Conservation (phyloP, 768 basidiomycete species). For the Termitomyces sp. region DNA sequence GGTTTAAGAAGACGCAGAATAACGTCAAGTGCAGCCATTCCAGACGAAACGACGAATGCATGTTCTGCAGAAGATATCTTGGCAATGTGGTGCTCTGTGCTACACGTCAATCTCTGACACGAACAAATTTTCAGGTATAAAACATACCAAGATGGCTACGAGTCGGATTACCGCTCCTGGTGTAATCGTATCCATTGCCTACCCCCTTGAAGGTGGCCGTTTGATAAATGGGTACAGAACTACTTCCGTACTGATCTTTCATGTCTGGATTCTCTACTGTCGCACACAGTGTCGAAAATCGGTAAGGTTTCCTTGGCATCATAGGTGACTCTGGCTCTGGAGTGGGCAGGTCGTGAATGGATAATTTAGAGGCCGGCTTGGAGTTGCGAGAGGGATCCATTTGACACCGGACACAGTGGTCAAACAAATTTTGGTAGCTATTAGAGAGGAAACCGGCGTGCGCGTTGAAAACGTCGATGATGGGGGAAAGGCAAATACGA, state of each 20-base stretch:
- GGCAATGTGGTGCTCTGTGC: constrained; percentile 89
- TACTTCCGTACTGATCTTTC: constrained; percentile 94
- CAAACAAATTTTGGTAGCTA: constrained; percentile 1
- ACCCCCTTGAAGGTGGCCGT: constrained; percentile 97
- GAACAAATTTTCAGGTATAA: constrained; percentile 1
- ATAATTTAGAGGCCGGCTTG: constrained; percentile 23
- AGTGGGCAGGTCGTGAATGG: constrained; percentile 59
- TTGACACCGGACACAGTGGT: constrained; percentile 7
- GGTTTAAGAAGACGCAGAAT: constrained; percentile 93
- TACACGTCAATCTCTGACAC: constrained; percentile 2
- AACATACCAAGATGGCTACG: constrained; percentile 82
- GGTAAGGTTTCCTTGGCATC: constrained; percentile 64
- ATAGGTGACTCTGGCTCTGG: constrained; percentile 78
- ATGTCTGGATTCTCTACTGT: constrained; percentile 88
- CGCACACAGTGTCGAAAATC: constrained; percentile 87
- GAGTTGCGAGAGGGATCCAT: constrained; percentile 34
- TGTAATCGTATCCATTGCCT: constrained; percentile 86
- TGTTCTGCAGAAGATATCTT: constrained; percentile 91
- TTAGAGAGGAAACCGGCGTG: not conserved
- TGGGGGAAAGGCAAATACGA: not conserved
- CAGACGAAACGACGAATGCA: constrained; percentile 91
- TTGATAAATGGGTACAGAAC: constrained; percentile 96
- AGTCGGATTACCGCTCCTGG: constrained; percentile 94
- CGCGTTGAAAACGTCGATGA: constrained; percentile 1
- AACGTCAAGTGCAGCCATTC: constrained; percentile 96